Evolutionary conservation across 495 filamentous ascomycete species (phyloP).

Genomic region (Cercophora newfieldiana): DNA sequence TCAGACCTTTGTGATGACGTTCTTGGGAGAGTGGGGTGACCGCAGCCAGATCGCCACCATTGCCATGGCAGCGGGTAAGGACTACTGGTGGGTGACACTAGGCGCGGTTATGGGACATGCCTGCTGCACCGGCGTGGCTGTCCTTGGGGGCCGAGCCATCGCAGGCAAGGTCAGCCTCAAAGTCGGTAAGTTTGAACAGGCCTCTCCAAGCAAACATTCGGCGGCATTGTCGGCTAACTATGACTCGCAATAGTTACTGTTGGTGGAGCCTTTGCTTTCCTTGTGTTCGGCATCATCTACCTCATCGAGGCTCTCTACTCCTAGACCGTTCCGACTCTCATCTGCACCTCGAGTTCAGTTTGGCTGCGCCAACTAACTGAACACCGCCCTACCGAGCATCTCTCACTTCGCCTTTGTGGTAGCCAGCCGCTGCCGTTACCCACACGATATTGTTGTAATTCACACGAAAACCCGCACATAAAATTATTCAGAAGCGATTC

Average conservation of each 20-base stretch:
- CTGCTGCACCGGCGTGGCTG: conserved; percentile 88
- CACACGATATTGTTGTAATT: conserved; percentile 26
- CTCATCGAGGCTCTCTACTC: conserved; percentile 74
- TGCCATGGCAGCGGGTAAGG: conserved; percentile 96
- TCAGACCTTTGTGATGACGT: conserved; percentile 98
- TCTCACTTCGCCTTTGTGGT: neutral
- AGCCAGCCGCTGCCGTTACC: neutral
- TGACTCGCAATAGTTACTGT: conserved; percentile 74
- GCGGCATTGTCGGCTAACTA: conserved; percentile 24
- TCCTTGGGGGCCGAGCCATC: conserved; percentile 88
- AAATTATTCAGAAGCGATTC: neutral
- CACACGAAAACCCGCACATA: neutral
- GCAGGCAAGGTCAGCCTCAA: conserved; percentile 93
- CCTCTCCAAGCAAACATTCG: neutral
- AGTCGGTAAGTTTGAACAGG: conserved; percentile 73
- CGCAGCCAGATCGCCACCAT: conserved; percentile 98
- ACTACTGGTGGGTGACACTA: conserved; percentile 98
- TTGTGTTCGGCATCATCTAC: conserved; percentile 90
- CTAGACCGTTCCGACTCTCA: conserved; percentile 28
- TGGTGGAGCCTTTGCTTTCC: conserved; percentile 88
- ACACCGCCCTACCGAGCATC: neutral
- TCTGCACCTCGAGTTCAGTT: neutral
- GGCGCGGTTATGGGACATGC: conserved; percentile 86
- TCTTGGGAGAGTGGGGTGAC: conserved; percentile 97
- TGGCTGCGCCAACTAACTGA: conserved; percentile 22